phyloP scores from a whole-genome alignment of 169 alveolate genomes.

The Eimeria praecox region DNA sequence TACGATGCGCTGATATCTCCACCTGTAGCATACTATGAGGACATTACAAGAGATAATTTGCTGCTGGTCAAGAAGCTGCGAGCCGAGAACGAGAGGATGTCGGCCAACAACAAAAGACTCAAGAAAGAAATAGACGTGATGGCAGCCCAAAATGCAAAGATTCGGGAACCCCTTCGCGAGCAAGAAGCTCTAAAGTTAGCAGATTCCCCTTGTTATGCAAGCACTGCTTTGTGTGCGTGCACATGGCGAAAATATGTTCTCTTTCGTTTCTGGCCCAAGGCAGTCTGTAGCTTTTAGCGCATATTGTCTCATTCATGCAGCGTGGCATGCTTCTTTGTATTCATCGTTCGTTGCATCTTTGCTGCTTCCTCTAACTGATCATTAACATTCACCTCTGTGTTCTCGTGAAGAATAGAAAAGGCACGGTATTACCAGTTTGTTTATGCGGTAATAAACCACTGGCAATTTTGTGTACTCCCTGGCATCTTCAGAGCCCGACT shows the following conservation, averaged over 20 bases:
- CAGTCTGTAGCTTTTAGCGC: not conserved
- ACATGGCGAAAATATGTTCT: not conserved
- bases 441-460: not conserved
- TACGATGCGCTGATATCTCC: not conserved
- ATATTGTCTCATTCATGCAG: not conserved
- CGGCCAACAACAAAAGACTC: slow-evolving; percentile 80
- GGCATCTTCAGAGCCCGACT: slow-evolving; percentile 55
- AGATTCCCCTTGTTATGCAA: not conserved
- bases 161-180: slow-evolving; percentile 82
- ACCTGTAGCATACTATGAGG: slow-evolving; percentile 90
- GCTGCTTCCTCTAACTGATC: not conserved
- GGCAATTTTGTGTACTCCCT: not conserved
- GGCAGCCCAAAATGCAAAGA: slow-evolving; percentile 55
- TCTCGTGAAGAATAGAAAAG: too few species aligned
- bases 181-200: slow-evolving; percentile 77
- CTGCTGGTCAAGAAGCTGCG: slow-evolving; percentile 91
- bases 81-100: slow-evolving; percentile 82
- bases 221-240: not conserved
- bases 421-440: not conserved
- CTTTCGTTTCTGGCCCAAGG: not conserved
- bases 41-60: slow-evolving; percentile 93
- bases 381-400: not conserved
- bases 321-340: not conserved
- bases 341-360: not conserved
- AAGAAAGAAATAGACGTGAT: slow-evolving; percentile 82